Evolutionary conservation across 2,329 filamentous ascomycete genomes (phyloP).

Genomic region (Rhinocladiella similis): DNA sequence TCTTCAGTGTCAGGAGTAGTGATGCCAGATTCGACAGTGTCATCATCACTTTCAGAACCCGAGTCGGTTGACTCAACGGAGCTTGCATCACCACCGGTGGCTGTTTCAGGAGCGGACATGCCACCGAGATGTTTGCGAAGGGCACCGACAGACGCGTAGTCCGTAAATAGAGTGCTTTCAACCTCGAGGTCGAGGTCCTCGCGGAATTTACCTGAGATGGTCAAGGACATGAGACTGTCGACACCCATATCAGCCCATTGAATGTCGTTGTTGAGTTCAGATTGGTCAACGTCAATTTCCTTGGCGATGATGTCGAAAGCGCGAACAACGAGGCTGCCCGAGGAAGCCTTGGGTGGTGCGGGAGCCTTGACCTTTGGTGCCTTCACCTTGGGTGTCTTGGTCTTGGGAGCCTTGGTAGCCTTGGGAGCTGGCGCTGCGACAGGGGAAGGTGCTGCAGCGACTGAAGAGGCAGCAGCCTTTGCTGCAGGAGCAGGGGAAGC

Average conservation of each 20-base stretch:
- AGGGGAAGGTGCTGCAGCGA: constrained; percentile 13
- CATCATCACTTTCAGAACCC: constrained; percentile 29
- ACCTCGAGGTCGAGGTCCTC: constrained; percentile 62
- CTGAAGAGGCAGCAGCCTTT: constrained; percentile 17
- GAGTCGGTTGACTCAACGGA: constrained; percentile 29
- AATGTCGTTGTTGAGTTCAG: constrained; percentile 60
- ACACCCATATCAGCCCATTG: constrained; percentile 64
- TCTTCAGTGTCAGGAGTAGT: constrained; percentile 32
- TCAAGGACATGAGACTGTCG: constrained; percentile 62
- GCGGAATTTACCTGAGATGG: constrained; percentile 62
- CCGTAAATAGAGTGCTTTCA: constrained; percentile 60
- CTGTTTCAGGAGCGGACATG: constrained; percentile 18
- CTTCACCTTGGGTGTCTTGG: constrained; percentile 30
- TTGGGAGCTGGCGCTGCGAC: constrained; percentile 30
- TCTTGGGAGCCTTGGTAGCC: constrained; percentile 29
- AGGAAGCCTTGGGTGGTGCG: constrained; percentile 30
- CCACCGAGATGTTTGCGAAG: constrained; percentile 57
- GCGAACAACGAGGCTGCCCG: constrained; percentile 35
- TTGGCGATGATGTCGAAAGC: constrained; percentile 42
- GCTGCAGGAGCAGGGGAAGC: constrained; percentile 14
- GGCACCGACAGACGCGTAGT: constrained; percentile 60
- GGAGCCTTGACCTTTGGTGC: constrained; percentile 33
- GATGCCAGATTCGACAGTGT: constrained; percentile 30
- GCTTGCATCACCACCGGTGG: constrained; percentile 32
- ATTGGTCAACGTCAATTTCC: constrained; percentile 57